Percentiles rank a stretch among this genome's conserved stretches.
Evolutionary conservation across 805 yeast genomes (phyloP).

Genomic region (Metschnikowia sp.): DNA sequence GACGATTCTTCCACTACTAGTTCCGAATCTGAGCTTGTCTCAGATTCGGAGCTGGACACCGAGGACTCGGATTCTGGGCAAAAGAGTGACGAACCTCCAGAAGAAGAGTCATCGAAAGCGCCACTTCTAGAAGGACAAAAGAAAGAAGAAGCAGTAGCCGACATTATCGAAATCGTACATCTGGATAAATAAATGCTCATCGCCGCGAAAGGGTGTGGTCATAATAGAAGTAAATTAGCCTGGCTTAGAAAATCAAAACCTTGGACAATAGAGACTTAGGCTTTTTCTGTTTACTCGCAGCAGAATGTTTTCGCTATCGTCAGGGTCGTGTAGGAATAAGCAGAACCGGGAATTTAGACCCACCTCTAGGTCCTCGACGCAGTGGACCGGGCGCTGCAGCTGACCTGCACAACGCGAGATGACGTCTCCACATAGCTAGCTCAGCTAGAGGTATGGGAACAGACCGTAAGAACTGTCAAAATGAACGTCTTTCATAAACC

Average conservation of each 20-base stretch:
- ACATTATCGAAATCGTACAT: no score
- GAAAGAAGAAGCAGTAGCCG: no score
- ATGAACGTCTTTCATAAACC: constrained; percentile 35
- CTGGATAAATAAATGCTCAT: no score
- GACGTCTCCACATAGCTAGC: not conserved
- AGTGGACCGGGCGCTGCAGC: not conserved
- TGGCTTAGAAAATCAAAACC: no score
- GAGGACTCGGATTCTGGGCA: constrained; percentile 13
- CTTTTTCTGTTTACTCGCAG: no score
- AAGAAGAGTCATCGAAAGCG: constrained; percentile 30
- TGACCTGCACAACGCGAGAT: constrained; percentile 3
- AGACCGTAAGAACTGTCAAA: not conserved
- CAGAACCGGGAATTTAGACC: not conserved
- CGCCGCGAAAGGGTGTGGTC: no score
- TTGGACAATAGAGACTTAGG: no score
- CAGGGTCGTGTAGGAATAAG: no score
- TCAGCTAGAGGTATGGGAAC: no score
- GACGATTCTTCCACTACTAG: constrained; percentile 1
- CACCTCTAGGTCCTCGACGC: not conserved
- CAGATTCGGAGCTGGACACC: constrained; percentile 6
- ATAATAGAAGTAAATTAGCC: no score
- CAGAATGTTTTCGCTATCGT: no score
- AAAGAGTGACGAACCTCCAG: constrained; percentile 29
- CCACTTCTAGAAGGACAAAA: not conserved
- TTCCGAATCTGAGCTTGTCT: constrained; percentile 1